These are phyloP conservation scores for Biscogniauxia mediterranea DNA, from an alignment of 2,329 filamentous ascomycete species.

Conservation along the genomic window DNA sequence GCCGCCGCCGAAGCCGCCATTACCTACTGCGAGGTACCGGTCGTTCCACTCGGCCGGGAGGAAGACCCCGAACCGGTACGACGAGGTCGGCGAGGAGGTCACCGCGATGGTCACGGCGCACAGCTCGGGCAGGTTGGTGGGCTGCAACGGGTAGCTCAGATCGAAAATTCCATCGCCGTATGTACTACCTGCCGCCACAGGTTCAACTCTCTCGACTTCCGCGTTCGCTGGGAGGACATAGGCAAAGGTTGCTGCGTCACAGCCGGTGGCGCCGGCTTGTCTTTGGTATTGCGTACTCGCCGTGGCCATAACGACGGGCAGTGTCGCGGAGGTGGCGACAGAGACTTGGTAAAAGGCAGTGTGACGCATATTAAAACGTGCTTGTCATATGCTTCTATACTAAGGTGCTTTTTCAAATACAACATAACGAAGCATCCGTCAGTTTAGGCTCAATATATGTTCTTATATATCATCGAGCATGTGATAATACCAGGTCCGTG, in stretches of 20 bases:
- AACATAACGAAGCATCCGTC: background rate
- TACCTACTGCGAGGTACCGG: conserved; percentile 38
- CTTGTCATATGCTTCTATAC: background rate
- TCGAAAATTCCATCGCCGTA: conserved; percentile 38
- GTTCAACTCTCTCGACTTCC: conserved; percentile 28
- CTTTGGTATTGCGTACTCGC: conserved; percentile 11
- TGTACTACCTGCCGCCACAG: conserved; percentile 30
- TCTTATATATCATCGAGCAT: conserved; percentile 12
- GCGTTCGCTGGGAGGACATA: conserved; percentile 26
- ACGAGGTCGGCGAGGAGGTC: conserved; percentile 30
- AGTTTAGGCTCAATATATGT: conserved; percentile 18
- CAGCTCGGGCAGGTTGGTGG: conserved; percentile 37
- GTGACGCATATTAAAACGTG: conserved; percentile 7
- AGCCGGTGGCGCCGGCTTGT: conserved; percentile 9
- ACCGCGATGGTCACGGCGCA: conserved; percentile 39
- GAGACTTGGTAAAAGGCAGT: conserved; percentile 8
- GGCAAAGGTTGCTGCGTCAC: conserved; percentile 21
- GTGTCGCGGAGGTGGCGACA: conserved; percentile 4
- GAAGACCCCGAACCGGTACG: conserved; percentile 39
- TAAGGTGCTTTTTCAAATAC: background rate
- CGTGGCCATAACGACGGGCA: conserved; percentile 4
- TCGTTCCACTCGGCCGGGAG: conserved; percentile 38
- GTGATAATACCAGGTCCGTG: background rate
- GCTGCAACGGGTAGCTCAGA: conserved; percentile 35
- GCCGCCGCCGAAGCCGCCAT: conserved; percentile 38